Conservation (phyloP, 139 green algal species). For the Picochlorum costavermella region DNA sequence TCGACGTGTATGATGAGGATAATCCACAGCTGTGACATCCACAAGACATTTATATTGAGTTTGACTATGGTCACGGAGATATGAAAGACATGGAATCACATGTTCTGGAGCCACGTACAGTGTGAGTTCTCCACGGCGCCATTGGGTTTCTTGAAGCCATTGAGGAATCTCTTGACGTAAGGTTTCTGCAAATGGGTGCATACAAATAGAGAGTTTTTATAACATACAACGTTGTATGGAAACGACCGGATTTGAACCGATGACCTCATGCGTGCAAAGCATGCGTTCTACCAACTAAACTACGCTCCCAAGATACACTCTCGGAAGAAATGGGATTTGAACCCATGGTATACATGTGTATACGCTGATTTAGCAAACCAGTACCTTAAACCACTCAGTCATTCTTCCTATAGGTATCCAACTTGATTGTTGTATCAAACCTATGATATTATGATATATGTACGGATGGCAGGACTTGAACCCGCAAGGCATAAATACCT, state of each 20-base stretch:
- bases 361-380: conserved; percentile 52
- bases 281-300: conserved; percentile 43
- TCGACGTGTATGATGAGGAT: conserved; percentile 1
- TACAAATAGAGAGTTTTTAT: conserved; percentile 10
- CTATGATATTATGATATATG: conserved; percentile 3
- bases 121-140: conserved; percentile 36
- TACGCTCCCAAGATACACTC: conserved; percentile 23
- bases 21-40: conserved; percentile 54
- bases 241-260: conserved; percentile 27
- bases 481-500: conserved; percentile 9
- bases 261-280: conserved; percentile 43
- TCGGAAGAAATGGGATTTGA: conserved; percentile 38
- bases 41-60: conserved; percentile 52
- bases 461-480: conserved; percentile 30
- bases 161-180: conserved; percentile 46
- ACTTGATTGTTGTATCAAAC: not conserved
- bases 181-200: not conserved
- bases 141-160: conserved; percentile 51
- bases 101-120: conserved; percentile 46
- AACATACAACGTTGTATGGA: not conserved
- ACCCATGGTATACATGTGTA: conserved; percentile 42
- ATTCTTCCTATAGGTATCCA: conserved; percentile 1
- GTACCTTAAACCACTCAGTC: conserved; percentile 44
- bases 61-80: conserved; percentile 58
- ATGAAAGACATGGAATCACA: conserved; percentile 53